Percentiles rank a stretch among this genome's conserved stretches.
Conservation (phyloP, 108 stramenopile genomes). For the Cyclotella kingstonii region DNA sequence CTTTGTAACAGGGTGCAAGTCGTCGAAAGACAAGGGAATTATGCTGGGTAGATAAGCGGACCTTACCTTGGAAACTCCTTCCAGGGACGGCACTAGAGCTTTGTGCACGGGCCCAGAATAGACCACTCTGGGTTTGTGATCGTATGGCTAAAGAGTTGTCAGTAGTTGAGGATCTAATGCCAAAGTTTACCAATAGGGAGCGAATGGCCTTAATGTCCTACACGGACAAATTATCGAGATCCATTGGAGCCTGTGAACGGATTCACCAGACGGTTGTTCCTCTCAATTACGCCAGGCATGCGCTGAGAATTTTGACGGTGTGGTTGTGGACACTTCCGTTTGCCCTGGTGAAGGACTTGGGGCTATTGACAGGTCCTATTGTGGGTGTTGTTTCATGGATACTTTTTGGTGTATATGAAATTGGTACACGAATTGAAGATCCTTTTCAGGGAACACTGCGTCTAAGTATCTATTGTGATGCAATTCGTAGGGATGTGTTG, state of each 20-base stretch:
- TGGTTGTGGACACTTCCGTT: conserved; percentile 91
- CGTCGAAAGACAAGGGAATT: conserved; percentile 66
- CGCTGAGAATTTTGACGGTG: conserved; percentile 84
- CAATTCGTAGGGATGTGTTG: conserved; percentile 79
- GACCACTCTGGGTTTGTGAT: conserved; percentile 86
- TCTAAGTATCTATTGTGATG: conserved; percentile 79
- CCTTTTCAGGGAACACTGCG: conserved; percentile 89
- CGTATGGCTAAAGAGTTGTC: conserved; percentile 73
- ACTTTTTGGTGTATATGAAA: conserved; percentile 94
- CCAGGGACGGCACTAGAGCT: conserved; percentile 62
- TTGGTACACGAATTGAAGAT: conserved; percentile 93
- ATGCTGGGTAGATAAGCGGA: conserved; percentile 85
- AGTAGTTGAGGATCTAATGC: conserved; percentile 59
- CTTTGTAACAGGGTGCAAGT: conserved; percentile 47
- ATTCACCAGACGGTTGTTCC: conserved; percentile 96
- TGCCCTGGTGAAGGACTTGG: conserved; percentile 76
- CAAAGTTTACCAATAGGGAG: conserved; percentile 75
- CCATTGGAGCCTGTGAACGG: conserved; percentile 89
- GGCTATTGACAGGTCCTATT: conserved; percentile 79
- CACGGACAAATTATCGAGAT: conserved; percentile 73
- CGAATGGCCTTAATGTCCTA: conserved; percentile 73
- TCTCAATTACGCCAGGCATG: conserved; percentile 92
- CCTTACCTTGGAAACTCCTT: conserved; percentile 78
- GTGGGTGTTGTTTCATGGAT: conserved; percentile 86
- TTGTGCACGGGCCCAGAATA: conserved; percentile 83